Percentiles rank a stretch among this genome's conserved stretches.
Evolutionary conservation across 306 rosid genomes (phyloP).

Genomic region (Lagenaria siceraria): DNA sequence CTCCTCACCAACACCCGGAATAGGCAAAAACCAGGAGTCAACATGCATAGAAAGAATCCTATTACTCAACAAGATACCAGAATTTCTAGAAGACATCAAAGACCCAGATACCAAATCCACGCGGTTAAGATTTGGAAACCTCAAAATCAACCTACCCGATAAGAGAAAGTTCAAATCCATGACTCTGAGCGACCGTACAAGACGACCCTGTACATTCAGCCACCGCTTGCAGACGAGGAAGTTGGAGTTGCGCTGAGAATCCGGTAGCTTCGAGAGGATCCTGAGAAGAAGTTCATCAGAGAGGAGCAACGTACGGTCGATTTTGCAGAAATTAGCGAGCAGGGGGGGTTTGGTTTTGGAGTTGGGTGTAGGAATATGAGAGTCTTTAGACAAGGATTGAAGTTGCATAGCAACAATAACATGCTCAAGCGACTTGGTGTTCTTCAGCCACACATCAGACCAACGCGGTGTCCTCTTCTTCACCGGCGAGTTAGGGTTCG

Average conservation of each 20-base stretch:
- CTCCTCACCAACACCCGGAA: conserved; percentile 30
- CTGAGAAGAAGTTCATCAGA: conserved; percentile 58
- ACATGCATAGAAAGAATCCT: conserved; percentile 29
- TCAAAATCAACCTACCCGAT: conserved; percentile 60
- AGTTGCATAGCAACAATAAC: conserved; percentile 57
- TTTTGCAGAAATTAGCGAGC: conserved; percentile 20
- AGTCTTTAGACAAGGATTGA: conserved; percentile 23
- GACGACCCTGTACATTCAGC: conserved; percentile 70
- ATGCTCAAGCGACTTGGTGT: conserved; percentile 32
- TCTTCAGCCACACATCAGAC: conserved; percentile 63
- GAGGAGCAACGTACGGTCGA: conserved; percentile 41
- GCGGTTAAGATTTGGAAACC: conserved; percentile 72
- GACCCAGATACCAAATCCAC: conserved; percentile 59
- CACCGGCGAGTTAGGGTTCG: conserved; percentile 12
- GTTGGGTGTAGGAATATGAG: conserved; percentile 3
- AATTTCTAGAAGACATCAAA: conserved; percentile 33
- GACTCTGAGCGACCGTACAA: conserved; percentile 46
- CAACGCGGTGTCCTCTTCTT: conserved; percentile 31
- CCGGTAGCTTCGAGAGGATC: conserved; percentile 50
- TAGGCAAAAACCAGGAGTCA: conserved; percentile 27
- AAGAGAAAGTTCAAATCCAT: conserved; percentile 64
- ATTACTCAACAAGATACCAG: conserved; percentile 39
- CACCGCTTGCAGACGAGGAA: conserved; percentile 83
- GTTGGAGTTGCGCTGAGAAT: conserved; percentile 40
- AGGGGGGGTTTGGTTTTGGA: conserved; percentile 16